Evolutionary conservation across 306 rosid genomes (phyloP), one percentile per base, ranked within the genome.

Genomic region (Coriaria nepalensis): DNA sequence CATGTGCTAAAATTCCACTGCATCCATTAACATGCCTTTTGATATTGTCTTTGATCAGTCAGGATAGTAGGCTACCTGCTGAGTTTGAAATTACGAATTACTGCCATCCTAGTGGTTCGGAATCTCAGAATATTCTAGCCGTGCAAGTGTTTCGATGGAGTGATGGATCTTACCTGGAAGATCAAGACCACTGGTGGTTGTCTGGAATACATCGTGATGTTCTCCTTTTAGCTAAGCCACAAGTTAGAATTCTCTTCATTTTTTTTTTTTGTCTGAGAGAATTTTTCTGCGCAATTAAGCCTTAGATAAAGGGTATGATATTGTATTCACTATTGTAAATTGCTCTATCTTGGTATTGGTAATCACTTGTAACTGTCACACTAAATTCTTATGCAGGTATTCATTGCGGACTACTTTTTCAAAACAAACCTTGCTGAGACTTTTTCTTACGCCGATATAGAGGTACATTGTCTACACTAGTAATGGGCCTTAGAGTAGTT

Each of bases 111-210:
- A 72, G 63, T 36, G 90, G 82, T 55, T 74, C 85, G 10, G 68
- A 78, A 42, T 58, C 55, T 45, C 60, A 74, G 81, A 84, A 90
- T 57, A 71, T 81, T 60, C 64, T 90, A 43, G 93, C 95, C 33
- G 95, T 90, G 71, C 97, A 90, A 79, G 97, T 90, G 43, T 63
- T 74, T 47, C 74, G 86, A 81, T 90, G 95, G 95, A 84, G 97
- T 47, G 97, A 90, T 53, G 97, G 97, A 11, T 66, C 84, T 65
- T 90, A 90, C 69, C 92, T 90, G 46, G 97, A 90, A 75, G 97
- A 90, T 68, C 95, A 90, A 74, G 97, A 90, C 53, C 97, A 90
- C 15, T 90, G 97, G 95, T 70, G 95, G 80, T 52, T 90, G 60
- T 84, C 97, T 13, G 97, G 95, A 33, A 78, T 90, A 62, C 97